Evolutionary conservation across 805 yeast genomes (phyloP).

Genomic region (Yarrowia yakushimensis): DNA sequence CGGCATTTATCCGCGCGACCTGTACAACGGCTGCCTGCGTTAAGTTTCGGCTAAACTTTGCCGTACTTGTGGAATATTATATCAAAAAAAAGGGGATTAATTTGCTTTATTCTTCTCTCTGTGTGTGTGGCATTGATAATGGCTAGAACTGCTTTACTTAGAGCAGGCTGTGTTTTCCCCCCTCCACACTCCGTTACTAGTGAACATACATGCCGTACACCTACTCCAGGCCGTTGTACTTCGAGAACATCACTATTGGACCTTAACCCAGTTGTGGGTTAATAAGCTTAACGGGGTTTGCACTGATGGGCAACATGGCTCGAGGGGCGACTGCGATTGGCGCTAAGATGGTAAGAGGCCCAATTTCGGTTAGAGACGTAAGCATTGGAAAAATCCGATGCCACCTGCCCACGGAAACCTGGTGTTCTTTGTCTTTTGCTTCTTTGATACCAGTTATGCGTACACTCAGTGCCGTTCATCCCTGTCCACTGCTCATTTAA

Average conservation of each 20-base stretch:
- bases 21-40: not conserved
- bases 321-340: not conserved
- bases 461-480: not conserved
- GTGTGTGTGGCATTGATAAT: not conserved
- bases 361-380: not conserved
- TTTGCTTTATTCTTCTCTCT: not conserved
- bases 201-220: not conserved
- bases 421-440: not conserved
- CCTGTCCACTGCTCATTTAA: not conserved
- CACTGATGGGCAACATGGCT: constrained; percentile 12
- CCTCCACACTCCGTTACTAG: not conserved
- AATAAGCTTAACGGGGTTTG: not conserved
- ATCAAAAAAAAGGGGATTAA: too few species aligned
- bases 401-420: not conserved
- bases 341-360: not conserved
- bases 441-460: not conserved
- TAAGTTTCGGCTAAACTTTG: too few species aligned
- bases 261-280: not conserved
- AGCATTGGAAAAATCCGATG: not conserved
- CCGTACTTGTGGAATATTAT: too few species aligned
- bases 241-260: not conserved
- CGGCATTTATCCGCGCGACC: not conserved
- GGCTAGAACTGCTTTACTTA: not conserved
- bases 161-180: not conserved
- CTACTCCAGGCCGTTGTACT: not conserved